A percentile compares a stretch with the other conserved stretches of the same genome.
phyloP scores from a whole-genome alignment of 495 filamentous ascomycete genomes.

The Ramalina peruviana region DNA sequence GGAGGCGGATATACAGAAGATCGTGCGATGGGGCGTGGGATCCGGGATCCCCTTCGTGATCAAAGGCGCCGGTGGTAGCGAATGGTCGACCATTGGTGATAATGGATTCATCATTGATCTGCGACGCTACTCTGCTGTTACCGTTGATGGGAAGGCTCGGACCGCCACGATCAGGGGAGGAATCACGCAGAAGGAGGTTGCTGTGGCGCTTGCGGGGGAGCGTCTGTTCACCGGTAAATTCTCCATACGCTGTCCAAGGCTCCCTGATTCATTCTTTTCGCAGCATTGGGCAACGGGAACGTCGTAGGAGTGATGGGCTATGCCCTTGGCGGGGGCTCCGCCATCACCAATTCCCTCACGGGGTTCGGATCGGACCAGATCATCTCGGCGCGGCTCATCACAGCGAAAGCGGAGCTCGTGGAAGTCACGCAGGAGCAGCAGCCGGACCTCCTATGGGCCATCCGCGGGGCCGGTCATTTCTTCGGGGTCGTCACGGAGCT shows the following conservation, averaged over 20 bases:
- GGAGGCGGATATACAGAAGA: conserved; percentile 8
- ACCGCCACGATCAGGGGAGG: conserved; percentile 17
- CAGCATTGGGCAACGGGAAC: conserved; percentile 21
- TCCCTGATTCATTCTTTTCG: not conserved
- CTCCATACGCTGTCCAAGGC: not conserved
- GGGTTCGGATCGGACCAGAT: conserved; percentile 19
- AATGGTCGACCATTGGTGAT: conserved; percentile 20
- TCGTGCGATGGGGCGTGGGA: conserved; percentile 15
- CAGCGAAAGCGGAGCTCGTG: conserved; percentile 19
- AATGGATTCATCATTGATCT: conserved; percentile 24
- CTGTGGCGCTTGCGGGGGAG: conserved; percentile 12
- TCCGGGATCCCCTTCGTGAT: conserved; percentile 20
- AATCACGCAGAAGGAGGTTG: conserved; percentile 19
- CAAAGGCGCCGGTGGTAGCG: conserved; percentile 20
- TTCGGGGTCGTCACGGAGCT: conserved; percentile 31
- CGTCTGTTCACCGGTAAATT: conserved; percentile 11
- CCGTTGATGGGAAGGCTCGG: conserved; percentile 11
- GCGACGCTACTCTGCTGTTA: conserved; percentile 14
- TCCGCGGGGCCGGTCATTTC: conserved; percentile 29
- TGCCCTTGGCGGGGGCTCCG: conserved; percentile 14
- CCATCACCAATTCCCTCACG: conserved; percentile 12
- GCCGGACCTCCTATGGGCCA: conserved; percentile 25
- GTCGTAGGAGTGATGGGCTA: conserved; percentile 18
- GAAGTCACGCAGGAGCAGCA: conserved; percentile 15
- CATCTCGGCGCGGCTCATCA: conserved; percentile 18